Evolutionary conservation across 192 early-diverging fungal genomes (phyloP), one percentile per base, ranked within the genome.

Genomic region (Coemansia sp.): DNA sequence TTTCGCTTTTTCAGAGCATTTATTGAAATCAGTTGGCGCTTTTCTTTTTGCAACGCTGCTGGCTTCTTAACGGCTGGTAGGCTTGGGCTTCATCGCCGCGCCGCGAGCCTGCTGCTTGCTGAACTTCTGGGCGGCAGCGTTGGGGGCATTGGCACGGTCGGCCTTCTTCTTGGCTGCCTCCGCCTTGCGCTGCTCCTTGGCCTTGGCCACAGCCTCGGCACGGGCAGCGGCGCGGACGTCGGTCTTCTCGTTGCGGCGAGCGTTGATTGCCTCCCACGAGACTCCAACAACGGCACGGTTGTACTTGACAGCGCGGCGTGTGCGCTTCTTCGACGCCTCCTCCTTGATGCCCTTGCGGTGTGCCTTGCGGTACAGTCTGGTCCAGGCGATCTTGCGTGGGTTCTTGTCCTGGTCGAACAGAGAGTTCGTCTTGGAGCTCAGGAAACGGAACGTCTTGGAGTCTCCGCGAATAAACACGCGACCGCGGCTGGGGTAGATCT

Each of bases 401-500:
- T 99, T 99, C 86, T 92, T 88, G 83, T 90, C 88, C 88, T 98
- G 96, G 71, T 94, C 86, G 92, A 98, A 99, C 81, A 95, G 89
- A 57, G 96, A 98, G 86, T 96, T 94, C 77, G 86, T 87, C 92
- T 99, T 99, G 60, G 93, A 94, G 89, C 92, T 94, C 81, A 98
- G 84, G 87, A 99, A 98, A 75, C 92, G 95, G 94, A 92, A 98
- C 75, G 86, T 86, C 64, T 77, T 69, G 66, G 83, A 91, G 92
- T 99, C 98, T 67, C 84, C 68, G 62, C 92, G 92, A 77, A 99
- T 90, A 80, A 88, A 99, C 65, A 92, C 87, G 89, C 92, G 94
- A 68, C 98, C 98, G 85, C 94, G 94, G 82, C 93, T 93, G 62
- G 98, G 98, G 90, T 99, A 98, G 92, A 99, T 98, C 91, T 98